phyloP scores from a whole-genome alignment of 805 yeast species.

The Candida ponderosae region DNA sequence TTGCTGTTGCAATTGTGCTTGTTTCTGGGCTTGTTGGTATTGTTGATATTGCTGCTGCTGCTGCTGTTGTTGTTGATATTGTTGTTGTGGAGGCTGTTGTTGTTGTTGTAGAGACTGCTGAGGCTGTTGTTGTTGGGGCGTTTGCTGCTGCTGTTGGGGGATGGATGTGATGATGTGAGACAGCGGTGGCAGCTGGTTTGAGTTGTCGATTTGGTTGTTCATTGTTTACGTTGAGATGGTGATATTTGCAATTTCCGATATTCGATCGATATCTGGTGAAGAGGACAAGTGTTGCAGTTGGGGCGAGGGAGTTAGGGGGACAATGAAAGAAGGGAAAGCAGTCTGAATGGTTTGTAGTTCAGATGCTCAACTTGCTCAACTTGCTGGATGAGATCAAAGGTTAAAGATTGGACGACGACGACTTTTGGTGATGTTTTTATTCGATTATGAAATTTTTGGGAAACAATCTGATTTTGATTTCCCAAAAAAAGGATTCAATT shows the following conservation, averaged over 20 bases:
- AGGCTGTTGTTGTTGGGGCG: constrained; percentile 7
- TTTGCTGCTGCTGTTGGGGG: neutral
- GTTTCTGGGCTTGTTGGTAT: constrained; percentile 2
- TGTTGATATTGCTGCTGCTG: constrained; percentile 22
- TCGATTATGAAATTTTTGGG: no score
- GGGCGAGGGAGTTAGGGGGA: no score
- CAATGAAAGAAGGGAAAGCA: no score
- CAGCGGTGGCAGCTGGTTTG: constrained; percentile 12
- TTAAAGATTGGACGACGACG: no score
- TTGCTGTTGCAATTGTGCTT: constrained; percentile 3
- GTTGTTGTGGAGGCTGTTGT: constrained; percentile 46
- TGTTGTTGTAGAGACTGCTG: constrained; percentile 18
- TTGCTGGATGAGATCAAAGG: no score
- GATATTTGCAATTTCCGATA: neutral
- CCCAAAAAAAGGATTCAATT: no score
- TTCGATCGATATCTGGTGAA: no score
- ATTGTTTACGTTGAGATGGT: neutral
- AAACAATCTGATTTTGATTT: no score
- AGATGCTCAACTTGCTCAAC: no score
- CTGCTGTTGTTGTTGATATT: constrained; percentile 29
- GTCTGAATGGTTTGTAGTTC: no score
- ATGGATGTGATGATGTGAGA: constrained; percentile 13
- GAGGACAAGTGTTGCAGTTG: no score
- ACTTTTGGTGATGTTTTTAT: no score
- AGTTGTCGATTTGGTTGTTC: neutral